Base-by-base conservation (phyloP, 2,329 filamentous ascomycete genomes). In the Penicillium sp. region DNA sequence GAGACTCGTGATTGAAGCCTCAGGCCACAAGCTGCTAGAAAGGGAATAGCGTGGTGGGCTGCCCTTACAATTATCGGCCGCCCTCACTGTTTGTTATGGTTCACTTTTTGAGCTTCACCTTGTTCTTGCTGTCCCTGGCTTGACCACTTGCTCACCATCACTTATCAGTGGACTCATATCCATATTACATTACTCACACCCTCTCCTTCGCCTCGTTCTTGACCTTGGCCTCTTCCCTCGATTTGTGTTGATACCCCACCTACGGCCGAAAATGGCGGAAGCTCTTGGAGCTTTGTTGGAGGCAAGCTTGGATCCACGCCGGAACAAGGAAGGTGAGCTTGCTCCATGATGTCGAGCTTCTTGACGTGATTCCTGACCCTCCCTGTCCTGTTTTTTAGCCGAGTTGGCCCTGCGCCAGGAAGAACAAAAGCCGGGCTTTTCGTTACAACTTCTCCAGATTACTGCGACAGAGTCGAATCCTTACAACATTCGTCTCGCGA, bases 361-460 rank as follows among this genome's bases (percentile, higher is more conserved):
- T 22, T 5, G 14, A 4, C 1, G 35, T 11, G 13, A 3, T 20
- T 29, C 13, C 39, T 49, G 28, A 45, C 34, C 4, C 5, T 15
- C n/a, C n/a, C n/a, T n/a, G n/a, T n/a, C n/a, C n/a, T 33, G 32
- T 23, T 8, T 23, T 12, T 30, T 65, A 96, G 88, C 90, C 62
- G 88, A 96, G 72, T 73, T 73, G 54, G 79, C 82, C 41, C 79
- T 96, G 54, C 82, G 84, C 58, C 72, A 77, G 46, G 83, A 92
- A 68, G 83, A 95, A 65, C 72, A 74, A 59, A 89, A 88, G 63
- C 84, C 87, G 6, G 83, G 84, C 57, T 98, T 94, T 71, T 93
- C 90, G 11, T 75, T 96, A 35, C 75, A 76, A 38, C 80, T 98
- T 37, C 83, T 98, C 35, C 88, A 90, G 55, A 93, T 96, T 59